Evolutionary conservation across 257 asterid species (phyloP), one percentile per base, ranked within the genome.

Genomic region (Nicotiana tabacum): DNA sequence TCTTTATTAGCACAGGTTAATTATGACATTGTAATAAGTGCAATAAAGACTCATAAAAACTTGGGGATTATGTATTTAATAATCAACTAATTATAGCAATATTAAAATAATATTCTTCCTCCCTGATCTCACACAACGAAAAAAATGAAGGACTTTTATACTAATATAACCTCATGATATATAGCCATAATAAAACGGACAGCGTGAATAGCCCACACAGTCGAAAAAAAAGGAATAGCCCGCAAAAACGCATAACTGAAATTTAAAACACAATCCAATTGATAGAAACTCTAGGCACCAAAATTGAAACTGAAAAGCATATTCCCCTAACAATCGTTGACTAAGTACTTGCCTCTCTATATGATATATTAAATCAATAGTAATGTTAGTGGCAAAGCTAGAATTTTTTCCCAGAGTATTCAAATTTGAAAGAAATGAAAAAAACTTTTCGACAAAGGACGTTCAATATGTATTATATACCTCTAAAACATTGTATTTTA

Each of bases 271-370:
- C 27, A 43, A 87, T 35, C 76, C 15, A n/a, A 39, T 61, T 24
- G 66, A 48, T 64, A 85, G 85, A 83, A 82, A 76, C 30, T 72
- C 70, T 58, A 64, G 88, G 89, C 79, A 82, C 85, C 81, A 51
- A 84, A 84, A 80, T 70, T 29, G 77, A 66, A 67, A 32, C 60
- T 64, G 24, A 77, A 77, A 77, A 27, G 10, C 35, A 33, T 33
- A 7, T 67, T n/a, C 13, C 10, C 30, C 60, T 43, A 70, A 43
- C 35, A 24, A 74, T 48, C 24, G 48, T 48, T 74, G 79, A 74
- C 62, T 3, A 9, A 24, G 17, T 74, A 11, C 61, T 11, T 74
- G 6, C 29, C 4, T 13, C 37, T 24, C 46, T 32, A n/a, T 72
- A 6, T 69, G 77, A 39, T 69, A 69, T 66, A 69, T 66, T 1